Evolutionary conservation across 495 filamentous ascomycete species (phyloP).

Genomic region (Ascodesmis nigricans): DNA sequence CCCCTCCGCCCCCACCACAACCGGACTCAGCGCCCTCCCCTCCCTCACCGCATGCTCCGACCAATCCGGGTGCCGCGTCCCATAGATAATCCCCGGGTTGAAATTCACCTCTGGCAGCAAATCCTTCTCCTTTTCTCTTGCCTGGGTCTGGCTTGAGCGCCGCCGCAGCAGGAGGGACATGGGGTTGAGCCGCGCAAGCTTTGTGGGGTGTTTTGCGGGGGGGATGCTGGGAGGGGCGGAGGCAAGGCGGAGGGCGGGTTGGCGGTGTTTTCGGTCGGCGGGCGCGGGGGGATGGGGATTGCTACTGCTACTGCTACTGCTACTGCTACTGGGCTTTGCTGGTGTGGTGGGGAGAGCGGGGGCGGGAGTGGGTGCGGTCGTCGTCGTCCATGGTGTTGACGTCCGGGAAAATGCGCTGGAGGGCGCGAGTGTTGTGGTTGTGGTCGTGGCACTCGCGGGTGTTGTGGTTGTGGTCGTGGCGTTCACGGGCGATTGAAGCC

Average conservation of each 20-base stretch:
- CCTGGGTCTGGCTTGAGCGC: slow-evolving; percentile 28
- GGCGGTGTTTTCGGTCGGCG: no score
- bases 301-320: background rate
- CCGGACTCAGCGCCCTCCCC: slow-evolving; percentile 6
- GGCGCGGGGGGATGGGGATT: background rate
- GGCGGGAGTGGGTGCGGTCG: slow-evolving; percentile 3
- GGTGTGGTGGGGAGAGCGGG: slow-evolving; percentile 15
- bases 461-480: background rate
- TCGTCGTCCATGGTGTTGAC: slow-evolving; percentile 3
- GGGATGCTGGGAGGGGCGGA: no score
- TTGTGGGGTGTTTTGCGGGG: slow-evolving; percentile 24
- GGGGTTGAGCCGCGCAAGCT: slow-evolving; percentile 47
- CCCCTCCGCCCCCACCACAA: slow-evolving; percentile 1
- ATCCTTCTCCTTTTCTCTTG: slow-evolving; percentile 21
- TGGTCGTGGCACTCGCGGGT: slow-evolving; percentile 1
- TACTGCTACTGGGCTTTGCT: slow-evolving; percentile 4
- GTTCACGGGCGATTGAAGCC: slow-evolving; percentile 3
- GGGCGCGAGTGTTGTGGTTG: slow-evolving; percentile 77
- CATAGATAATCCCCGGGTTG: slow-evolving; percentile 39
- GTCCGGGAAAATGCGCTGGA: slow-evolving; percentile 27
- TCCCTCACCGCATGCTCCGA: slow-evolving; percentile 15
- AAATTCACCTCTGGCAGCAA: slow-evolving; percentile 47
- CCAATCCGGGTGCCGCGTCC: slow-evolving; percentile 21
- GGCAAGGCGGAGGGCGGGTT: no score
- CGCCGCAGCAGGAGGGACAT: slow-evolving; percentile 46